Conservation (phyloP, 169 alveolate species). For the Pseudocohnilembus persalinus region DNA sequence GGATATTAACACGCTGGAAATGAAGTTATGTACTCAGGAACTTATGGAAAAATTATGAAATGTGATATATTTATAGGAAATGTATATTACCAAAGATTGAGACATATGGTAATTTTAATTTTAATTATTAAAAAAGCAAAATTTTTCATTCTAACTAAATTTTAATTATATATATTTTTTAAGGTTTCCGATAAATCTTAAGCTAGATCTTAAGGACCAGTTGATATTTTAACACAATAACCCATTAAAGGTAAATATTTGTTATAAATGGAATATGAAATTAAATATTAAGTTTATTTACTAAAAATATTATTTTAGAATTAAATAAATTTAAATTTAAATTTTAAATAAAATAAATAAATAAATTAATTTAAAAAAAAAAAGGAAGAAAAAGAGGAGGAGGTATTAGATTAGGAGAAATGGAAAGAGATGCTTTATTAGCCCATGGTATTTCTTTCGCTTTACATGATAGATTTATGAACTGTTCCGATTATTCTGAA, state of each 20-base stretch:
- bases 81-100: slow-evolving; percentile 98
- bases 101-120: slow-evolving; percentile 97
- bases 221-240: slow-evolving; percentile 97
- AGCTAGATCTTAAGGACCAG: slow-evolving; percentile 98
- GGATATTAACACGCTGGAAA: slow-evolving; percentile 98
- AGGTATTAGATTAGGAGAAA: slow-evolving; percentile 99
- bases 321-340: too few relatives aligned
- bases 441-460: slow-evolving; percentile 98
- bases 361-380: too few relatives aligned
- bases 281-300: not conserved
- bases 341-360: too few relatives aligned
- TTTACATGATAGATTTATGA: slow-evolving; percentile 96
- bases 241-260: slow-evolving; percentile 90
- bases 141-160: too few relatives aligned
- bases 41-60: slow-evolving; percentile 95
- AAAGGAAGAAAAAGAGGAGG: slow-evolving; percentile 98
- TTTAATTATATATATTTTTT: not conserved
- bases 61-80: slow-evolving; percentile 99
- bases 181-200: slow-evolving; percentile 69
- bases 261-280: not conserved
- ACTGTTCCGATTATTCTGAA: slow-evolving; percentile 97
- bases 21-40: slow-evolving; percentile 98
- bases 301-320: not conserved
- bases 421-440: slow-evolving; percentile 99
- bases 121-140: too few relatives aligned